These are phyloP conservation scores for Magnolia changhungtana DNA, from an alignment of 164 flowering plant species.

Conservation along the genomic window DNA sequence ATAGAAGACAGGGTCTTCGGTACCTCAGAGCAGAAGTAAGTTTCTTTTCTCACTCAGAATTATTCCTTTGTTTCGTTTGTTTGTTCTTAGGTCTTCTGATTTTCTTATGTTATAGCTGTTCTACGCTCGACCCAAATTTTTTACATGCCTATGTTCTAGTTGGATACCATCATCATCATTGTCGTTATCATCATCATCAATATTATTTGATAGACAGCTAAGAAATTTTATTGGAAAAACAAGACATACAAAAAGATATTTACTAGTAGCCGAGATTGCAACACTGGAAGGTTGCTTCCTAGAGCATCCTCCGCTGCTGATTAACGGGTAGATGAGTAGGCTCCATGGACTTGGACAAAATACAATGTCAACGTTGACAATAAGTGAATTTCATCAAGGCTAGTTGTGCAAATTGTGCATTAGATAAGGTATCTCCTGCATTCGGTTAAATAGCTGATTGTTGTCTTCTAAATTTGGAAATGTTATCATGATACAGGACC, in stretches of 20 bases:
- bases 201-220: not conserved
- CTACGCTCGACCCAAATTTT: not conserved
- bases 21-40: constrained; percentile 24
- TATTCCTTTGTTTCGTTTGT: not conserved
- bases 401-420: too few relatives aligned
- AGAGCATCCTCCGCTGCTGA: not conserved
- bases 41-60: not conserved
- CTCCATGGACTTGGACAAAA: not conserved
- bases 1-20: constrained; percentile 31
- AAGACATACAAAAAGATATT: not conserved
- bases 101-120: not conserved
- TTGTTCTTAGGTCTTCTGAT: not conserved
- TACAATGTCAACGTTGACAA: not conserved
- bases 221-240: not conserved
- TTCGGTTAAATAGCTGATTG: constrained; percentile 1
- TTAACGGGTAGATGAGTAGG: not conserved
- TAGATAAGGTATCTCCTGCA: not conserved
- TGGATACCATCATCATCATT: not conserved
- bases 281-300: not conserved
- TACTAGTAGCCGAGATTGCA: not conserved
- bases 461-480: constrained; percentile 11
- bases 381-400: too few relatives aligned
- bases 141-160: constrained; percentile 1
- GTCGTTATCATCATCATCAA: not conserved
- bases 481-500: constrained; percentile 33